These are phyloP conservation scores for Ceratopteris richardii DNA, from an alignment of 75 land plant species.

Conservation along the genomic window DNA sequence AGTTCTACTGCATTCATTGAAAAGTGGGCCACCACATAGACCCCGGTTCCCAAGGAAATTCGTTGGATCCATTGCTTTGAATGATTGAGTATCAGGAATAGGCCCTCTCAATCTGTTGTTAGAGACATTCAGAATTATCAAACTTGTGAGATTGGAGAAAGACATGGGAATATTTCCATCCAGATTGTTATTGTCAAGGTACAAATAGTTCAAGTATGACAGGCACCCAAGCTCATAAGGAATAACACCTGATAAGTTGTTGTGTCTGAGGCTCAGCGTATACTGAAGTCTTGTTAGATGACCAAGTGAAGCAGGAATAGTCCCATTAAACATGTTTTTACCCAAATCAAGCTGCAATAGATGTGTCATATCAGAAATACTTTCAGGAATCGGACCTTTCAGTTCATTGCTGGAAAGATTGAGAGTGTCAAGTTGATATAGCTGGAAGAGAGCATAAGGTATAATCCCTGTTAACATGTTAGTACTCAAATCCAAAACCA, in stretches of 20 bases:
- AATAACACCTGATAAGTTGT: constrained; percentile 15
- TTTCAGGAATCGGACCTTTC: constrained; percentile 35
- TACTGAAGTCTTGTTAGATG: constrained; percentile 1
- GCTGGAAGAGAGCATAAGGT: constrained; percentile 22
- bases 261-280: constrained; percentile 10
- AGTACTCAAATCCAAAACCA: neutral
- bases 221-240: constrained; percentile 9
- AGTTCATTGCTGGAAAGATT: constrained; percentile 50
- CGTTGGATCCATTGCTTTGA: constrained; percentile 46
- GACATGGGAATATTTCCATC: constrained; percentile 48
- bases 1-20: neutral
- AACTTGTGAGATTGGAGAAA: constrained; percentile 47
- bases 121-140: constrained; percentile 55
- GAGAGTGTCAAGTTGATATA: constrained; percentile 29
- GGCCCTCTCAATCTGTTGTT: constrained; percentile 64
- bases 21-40: constrained; percentile 66
- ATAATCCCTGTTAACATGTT: neutral
- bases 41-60: constrained; percentile 66
- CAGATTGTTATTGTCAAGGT: constrained; percentile 31
- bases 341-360: constrained; percentile 59
- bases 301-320: constrained; percentile 12
- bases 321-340: constrained; percentile 37
- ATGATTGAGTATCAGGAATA: constrained; percentile 37
- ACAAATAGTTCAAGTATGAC: constrained; percentile 15
- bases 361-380: constrained; percentile 33